phyloP scores from a whole-genome alignment of 2,329 filamentous ascomycete species.

The Kalmusia sp. region DNA sequence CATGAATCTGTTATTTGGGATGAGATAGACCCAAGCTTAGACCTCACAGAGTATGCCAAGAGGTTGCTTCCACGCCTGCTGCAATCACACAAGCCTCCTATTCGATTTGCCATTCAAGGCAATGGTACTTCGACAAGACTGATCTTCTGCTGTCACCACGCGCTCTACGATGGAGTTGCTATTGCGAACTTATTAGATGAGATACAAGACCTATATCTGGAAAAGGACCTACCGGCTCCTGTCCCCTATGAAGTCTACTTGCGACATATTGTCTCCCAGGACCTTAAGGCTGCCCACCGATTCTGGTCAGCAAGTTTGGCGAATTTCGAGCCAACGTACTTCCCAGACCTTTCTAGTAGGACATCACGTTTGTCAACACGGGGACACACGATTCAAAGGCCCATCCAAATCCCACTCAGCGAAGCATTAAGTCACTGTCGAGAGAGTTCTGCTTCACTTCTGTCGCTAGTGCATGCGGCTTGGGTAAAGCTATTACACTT shows the following conservation, averaged over 20 bases:
- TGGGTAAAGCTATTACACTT: conserved; percentile 73
- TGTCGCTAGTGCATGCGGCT: conserved; percentile 73
- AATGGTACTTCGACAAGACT: conserved; percentile 38
- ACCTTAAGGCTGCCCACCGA: conserved; percentile 57
- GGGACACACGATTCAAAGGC: conserved; percentile 32
- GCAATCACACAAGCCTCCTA: conserved; percentile 39
- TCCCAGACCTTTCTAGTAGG: conserved; percentile 43
- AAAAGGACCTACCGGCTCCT: conserved; percentile 55
- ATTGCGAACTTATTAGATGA: conserved; percentile 74
- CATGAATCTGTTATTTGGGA: conserved; percentile 54
- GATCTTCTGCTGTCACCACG: conserved; percentile 73
- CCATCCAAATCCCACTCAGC: conserved; percentile 29
- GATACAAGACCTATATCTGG: conserved; percentile 66
- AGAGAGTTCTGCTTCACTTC: conserved; percentile 51
- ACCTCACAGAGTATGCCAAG: conserved; percentile 50
- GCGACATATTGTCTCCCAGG: conserved; percentile 59
- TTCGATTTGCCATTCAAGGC: conserved; percentile 39
- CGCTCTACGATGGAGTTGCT: conserved; percentile 84
- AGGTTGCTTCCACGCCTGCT: conserved; percentile 58
- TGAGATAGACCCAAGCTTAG: conserved; percentile 15
- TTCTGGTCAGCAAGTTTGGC: conserved; percentile 72
- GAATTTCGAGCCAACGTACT: conserved; percentile 56
- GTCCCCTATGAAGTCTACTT: conserved; percentile 71
- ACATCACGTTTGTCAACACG: not conserved
- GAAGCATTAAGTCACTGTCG: conserved; percentile 30